These are phyloP conservation scores for Datura wrightii DNA, from an alignment of 257 asterid species.

Conservation along the genomic window DNA sequence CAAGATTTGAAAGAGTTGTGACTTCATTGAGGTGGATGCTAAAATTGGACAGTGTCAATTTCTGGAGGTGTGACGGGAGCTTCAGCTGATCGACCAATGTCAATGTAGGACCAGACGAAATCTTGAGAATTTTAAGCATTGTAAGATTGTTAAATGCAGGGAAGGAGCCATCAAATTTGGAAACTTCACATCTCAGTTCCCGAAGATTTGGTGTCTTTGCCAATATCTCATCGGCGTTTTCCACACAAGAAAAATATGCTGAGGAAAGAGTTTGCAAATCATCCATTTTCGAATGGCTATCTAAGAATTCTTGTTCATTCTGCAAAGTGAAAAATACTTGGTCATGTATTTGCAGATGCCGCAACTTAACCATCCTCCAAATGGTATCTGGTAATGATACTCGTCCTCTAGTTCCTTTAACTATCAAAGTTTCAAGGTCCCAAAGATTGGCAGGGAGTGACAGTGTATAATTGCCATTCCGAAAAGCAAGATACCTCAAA, in stretches of 20 bases:
- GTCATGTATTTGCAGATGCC: slow-evolving; percentile 25
- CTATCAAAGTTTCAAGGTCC: slow-evolving; percentile 32
- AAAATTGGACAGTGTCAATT: slow-evolving; percentile 24
- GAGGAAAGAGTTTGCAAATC: slow-evolving; percentile 15
- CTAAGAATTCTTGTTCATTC: background rate
- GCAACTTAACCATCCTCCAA: slow-evolving; percentile 12
- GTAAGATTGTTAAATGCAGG: background rate
- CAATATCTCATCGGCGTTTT: background rate
- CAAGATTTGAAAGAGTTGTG: background rate
- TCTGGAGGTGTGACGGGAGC: slow-evolving; percentile 26
- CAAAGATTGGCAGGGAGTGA: slow-evolving; percentile 23
- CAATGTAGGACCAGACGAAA: background rate
- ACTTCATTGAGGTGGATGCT: background rate
- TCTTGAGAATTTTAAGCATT: slow-evolving; percentile 16
- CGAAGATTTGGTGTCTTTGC: slow-evolving; percentile 16
- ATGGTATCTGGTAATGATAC: background rate
- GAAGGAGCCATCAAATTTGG: background rate
- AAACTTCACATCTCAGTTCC: slow-evolving; percentile 24
- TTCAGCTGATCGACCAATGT: background rate
- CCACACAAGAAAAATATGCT: background rate
- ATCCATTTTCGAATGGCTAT: background rate
- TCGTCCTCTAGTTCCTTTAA: slow-evolving; percentile 16
- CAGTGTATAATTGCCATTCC: background rate
- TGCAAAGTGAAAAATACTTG: background rate
- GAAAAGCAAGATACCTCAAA: slow-evolving; percentile 27